phyloP scores from a whole-genome alignment of 2,329 filamentous ascomycete species.

The Chaetomiaceae sp. region DNA sequence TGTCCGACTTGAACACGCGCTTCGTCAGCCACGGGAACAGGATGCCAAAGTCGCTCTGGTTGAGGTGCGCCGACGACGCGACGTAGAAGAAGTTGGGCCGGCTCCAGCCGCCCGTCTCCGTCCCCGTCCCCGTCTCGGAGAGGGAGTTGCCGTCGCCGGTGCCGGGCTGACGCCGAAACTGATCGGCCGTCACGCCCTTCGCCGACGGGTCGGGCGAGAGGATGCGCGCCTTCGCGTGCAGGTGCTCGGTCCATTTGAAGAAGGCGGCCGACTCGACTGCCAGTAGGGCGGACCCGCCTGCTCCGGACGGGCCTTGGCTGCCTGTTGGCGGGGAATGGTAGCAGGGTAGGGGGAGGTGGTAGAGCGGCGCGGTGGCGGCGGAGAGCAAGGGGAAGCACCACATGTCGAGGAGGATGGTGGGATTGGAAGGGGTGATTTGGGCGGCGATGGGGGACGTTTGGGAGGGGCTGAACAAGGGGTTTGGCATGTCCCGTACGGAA shows the following conservation, averaged over 20 bases:
- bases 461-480: slow-evolving; percentile 58
- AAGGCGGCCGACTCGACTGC: slow-evolving; percentile 74
- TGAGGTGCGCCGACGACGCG: slow-evolving; percentile 69
- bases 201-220: slow-evolving; percentile 54
- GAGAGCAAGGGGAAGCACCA: slow-evolving; percentile 72
- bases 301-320: slow-evolving; percentile 36
- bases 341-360: slow-evolving; percentile 67
- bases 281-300: slow-evolving; percentile 57
- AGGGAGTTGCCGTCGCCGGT: too few relatives aligned
- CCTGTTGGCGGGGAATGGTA: slow-evolving; percentile 42
- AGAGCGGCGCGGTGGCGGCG: slow-evolving; percentile 58
- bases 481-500: slow-evolving; percentile 42
- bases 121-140: too few relatives aligned
- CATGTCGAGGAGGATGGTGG: slow-evolving; percentile 70
- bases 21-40: slow-evolving; percentile 70
- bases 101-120: slow-evolving; percentile 11
- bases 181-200: not conserved
- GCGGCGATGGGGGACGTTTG: slow-evolving; percentile 50
- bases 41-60: slow-evolving; percentile 78
- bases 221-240: slow-evolving; percentile 62
- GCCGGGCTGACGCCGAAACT: not conserved
- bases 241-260: slow-evolving; percentile 70
- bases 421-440: slow-evolving; percentile 65
- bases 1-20: slow-evolving; percentile 52
- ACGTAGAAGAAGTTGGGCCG: slow-evolving; percentile 71